Evolutionary conservation across 1,284 basidiomycete species (phyloP).

Genomic region (Pseudozyma flocculosa): DNA sequence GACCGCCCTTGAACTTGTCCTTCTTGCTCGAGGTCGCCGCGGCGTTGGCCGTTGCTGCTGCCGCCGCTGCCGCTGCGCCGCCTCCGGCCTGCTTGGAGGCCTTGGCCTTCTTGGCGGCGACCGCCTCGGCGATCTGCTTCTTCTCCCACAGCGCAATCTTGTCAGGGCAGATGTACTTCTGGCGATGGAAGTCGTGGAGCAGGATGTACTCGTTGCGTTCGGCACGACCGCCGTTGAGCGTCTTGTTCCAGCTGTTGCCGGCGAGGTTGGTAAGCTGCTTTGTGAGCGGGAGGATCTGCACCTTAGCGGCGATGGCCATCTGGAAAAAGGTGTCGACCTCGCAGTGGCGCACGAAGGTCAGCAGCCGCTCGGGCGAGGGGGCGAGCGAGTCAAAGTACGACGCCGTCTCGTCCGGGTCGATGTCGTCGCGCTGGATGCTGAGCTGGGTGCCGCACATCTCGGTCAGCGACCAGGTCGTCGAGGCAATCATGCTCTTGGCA

Average conservation of each 20-base stretch:
- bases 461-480: conserved; percentile 86
- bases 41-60: conserved; percentile 60
- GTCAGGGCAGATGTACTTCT: conserved; percentile 96
- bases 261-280: conserved; percentile 95
- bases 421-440: conserved; percentile 65
- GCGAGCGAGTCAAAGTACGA: conserved; percentile 83
- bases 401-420: conserved; percentile 92
- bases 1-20: conserved; percentile 97
- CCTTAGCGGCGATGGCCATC: conserved; percentile 88
- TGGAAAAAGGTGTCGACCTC: conserved; percentile 93
- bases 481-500: conserved; percentile 78
- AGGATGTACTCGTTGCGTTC: conserved; percentile 99
- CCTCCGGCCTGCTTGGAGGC: conserved; percentile 18
- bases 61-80: conserved; percentile 64
- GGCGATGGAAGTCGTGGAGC: conserved; percentile 92
- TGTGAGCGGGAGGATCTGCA: conserved; percentile 85
- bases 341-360: conserved; percentile 87
- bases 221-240: conserved; percentile 71
- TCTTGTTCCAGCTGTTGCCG: conserved; percentile 81
- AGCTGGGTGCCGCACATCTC: conserved; percentile 83
- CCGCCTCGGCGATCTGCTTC: conserved; percentile 47
- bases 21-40: conserved; percentile 64
- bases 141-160: conserved; percentile 73
- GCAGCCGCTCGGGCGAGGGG: conserved; percentile 73
- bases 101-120: conserved; percentile 39